These are phyloP conservation scores for Medicago arabica DNA, from an alignment of 306 rosid species.

Conservation along the genomic window DNA sequence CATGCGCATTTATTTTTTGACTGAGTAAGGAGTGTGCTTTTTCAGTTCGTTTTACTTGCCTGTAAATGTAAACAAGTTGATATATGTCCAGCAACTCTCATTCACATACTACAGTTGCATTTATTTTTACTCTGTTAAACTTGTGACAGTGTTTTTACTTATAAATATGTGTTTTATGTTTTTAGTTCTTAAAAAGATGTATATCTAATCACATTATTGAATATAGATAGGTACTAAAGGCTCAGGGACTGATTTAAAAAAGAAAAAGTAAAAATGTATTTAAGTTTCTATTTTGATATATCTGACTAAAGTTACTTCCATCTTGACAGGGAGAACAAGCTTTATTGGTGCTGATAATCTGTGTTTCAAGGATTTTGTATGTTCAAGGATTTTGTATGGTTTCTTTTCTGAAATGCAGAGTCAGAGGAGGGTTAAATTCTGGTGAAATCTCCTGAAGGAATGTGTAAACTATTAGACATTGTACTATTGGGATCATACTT, in stretches of 20 bases:
- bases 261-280: not conserved
- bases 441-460: not conserved
- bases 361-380: conserved; percentile 64
- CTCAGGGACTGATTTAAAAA: not conserved
- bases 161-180: not conserved
- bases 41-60: not conserved
- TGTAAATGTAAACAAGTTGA: not conserved
- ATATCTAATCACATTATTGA: not conserved
- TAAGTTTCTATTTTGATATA: conserved; percentile 1
- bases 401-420: conserved; percentile 54
- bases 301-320: conserved; percentile 43
- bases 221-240: not conserved
- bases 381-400: conserved; percentile 53
- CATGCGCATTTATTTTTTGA: not conserved
- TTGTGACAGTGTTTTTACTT: not conserved
- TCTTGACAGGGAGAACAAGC: conserved; percentile 70
- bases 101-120: not conserved
- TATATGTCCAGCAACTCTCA: not conserved
- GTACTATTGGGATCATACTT: too few relatives aligned
- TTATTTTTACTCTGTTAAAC: not conserved
- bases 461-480: too few relatives aligned
- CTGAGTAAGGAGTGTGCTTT: not conserved
- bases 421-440: conserved; percentile 65
- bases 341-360: conserved; percentile 56
- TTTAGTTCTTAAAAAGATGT: too few relatives aligned